Evolutionary conservation across 2,329 filamentous ascomycete species (phyloP), one percentile per base, ranked within the genome.

Genomic region (Alternaria arbusti): DNA sequence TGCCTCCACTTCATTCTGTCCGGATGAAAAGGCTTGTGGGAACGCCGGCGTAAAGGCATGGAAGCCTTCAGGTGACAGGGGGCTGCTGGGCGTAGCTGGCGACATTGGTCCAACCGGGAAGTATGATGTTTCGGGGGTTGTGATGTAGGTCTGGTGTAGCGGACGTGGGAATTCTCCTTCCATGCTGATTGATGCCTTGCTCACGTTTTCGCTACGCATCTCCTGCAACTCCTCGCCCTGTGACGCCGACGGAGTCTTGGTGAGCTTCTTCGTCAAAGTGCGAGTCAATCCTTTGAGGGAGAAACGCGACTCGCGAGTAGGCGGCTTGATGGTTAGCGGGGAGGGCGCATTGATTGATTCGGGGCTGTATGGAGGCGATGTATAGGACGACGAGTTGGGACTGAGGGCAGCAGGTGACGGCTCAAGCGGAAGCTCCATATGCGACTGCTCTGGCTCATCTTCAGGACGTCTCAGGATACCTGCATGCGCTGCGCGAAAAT

Each of bases 231-330:
- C 76, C 49, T 75, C 62, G 15, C 64, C 67, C 13, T 72, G 50
- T 8, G 9, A 28, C 3, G 54, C 47, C 7, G 71, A 67, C 4
- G 63, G 59, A 2, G 59, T 57, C 43, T 70, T 77, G 2, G 55
- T 68, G 6, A 78, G 57, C 50, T 65, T 74, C 23, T 70, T 73
- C 1, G 74, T 75, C 12, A 79, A 63, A 5, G 59, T 74, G 7
- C 75, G 73, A 15, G 74, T 75, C 11, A 79, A 69, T 45, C 74
- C 70, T 45, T 69, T 78, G 13, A 79, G 40, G 1, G 75, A 78
- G 49, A 78, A 78, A 5, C 73, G 73, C 13, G 74, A 71, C 4
- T 78, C 75, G 13, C 55, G 69, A 8, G 59, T 52, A 1, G 62
- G 28, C 46, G 70, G 73, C 49, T 64, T 64, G 30, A 71, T 49